These are phyloP conservation scores for Hypholoma sublateritium DNA, from an alignment of 768 basidiomycete species.

Conservation along the genomic window DNA sequence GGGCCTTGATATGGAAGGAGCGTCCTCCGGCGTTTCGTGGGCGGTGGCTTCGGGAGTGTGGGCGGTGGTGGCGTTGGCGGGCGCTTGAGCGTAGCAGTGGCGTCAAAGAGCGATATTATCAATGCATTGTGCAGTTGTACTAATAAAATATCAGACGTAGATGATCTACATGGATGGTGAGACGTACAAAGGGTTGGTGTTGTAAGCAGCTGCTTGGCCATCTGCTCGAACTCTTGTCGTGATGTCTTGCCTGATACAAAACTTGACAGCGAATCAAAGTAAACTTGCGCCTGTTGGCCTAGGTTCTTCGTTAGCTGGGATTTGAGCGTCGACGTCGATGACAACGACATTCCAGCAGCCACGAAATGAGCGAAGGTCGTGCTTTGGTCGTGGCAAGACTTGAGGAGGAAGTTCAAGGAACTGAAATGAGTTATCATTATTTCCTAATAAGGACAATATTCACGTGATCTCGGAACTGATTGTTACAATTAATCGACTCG, in stretches of 20 bases:
- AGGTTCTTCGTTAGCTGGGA: conserved; percentile 61
- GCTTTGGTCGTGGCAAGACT: too few relatives aligned
- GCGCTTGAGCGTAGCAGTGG: conserved; percentile 65
- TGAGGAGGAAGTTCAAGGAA: background rate
- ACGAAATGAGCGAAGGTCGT: too few relatives aligned
- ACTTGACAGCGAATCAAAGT: conserved; percentile 63
- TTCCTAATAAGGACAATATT: too few relatives aligned
- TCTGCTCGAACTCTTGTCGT: conserved; percentile 74
- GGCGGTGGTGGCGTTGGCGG: conserved; percentile 66
- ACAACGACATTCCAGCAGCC: conserved; percentile 57
- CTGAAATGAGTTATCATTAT: too few relatives aligned
- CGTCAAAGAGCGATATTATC: conserved; percentile 81
- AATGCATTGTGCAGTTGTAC: conserved; percentile 84
- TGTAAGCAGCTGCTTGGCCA: conserved; percentile 60
- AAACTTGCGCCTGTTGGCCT: conserved; percentile 56
- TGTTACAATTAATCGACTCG: too few relatives aligned
- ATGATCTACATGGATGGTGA: background rate
- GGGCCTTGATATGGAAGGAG: conserved; percentile 75
- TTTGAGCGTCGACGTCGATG: conserved; percentile 74
- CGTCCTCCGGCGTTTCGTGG: conserved; percentile 68
- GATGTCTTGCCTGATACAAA: conserved; percentile 72
- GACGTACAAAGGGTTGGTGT: conserved; percentile 47
- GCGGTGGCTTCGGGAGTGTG: conserved; percentile 57
- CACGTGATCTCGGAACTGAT: too few relatives aligned
- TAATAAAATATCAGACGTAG: conserved; percentile 21